Percentiles rank a stretch among this genome's conserved stretches.
These are phyloP conservation scores for Euphorbia corollata DNA, from an alignment of 441 rosid genomes.

Conservation along the genomic window DNA sequence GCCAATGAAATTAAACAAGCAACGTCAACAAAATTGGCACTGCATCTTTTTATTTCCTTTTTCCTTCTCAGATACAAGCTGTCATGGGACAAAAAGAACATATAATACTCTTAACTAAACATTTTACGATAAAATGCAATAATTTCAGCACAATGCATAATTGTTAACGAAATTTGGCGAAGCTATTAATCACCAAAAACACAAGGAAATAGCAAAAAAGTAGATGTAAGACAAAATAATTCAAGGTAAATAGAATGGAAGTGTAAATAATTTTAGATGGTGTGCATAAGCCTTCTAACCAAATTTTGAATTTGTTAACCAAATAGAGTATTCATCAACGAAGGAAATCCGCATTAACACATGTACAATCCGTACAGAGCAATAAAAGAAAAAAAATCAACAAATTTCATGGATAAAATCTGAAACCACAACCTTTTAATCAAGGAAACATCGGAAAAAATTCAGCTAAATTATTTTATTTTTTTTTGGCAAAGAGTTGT, in stretches of 20 bases:
- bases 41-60: background rate
- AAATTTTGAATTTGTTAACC: background rate
- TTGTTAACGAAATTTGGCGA: background rate
- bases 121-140: background rate
- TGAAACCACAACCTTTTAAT: background rate
- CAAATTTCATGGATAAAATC: background rate
- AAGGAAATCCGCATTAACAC: background rate
- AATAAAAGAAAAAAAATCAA: background rate
- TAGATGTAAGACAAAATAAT: background rate
- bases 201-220: too few species aligned
- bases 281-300: background rate
- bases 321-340: slow-evolving; percentile 4
- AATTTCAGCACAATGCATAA: background rate
- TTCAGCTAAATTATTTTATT: background rate
- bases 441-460: slow-evolving; percentile 3
- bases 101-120: background rate
- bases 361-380: background rate
- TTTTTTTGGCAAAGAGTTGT: too few species aligned
- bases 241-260: background rate
- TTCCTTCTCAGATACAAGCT: slow-evolving; percentile 9
- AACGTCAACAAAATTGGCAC: slow-evolving; percentile 20
- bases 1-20: slow-evolving; percentile 15
- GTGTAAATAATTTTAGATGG: background rate
- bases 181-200: background rate
- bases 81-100: slow-evolving; percentile 3